Base-by-base conservation (phyloP, 2,329 filamentous ascomycete species). In the Calonectria montana region DNA sequence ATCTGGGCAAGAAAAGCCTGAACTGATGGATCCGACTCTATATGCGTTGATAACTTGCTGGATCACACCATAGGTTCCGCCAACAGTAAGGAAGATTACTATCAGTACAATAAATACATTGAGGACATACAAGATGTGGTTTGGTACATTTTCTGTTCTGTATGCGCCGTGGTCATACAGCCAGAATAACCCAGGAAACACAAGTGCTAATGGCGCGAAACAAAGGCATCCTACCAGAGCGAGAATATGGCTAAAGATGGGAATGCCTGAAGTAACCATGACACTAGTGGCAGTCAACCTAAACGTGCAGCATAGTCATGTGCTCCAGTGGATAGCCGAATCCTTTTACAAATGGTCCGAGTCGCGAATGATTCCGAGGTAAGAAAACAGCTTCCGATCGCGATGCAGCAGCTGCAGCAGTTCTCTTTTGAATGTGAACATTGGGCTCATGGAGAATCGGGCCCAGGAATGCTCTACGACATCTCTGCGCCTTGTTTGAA, bases 41-140 rank as follows among this genome's bases (percentile, higher is more conserved):
- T 80, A 80, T 2, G 78, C 78, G 55, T 80, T 69, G 4, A 79
- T 67, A 18, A 80, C 78, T 29, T 78, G 79, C 65, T 79, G 76
- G 43, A 79, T 73, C 1, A 75, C 79, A 1, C 77, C 79, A 31
- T 79, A 79, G 1, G 78, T 78, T 27, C 78, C 77, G 21, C 74
- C 72, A 39, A 80, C 63, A 1, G 77, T 76, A 53, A 80, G 72
- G 45, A 79, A 80, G 7, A 72, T 53, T 10, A 73, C 77, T 12
- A 78, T 31, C 3, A 73, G 31, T 1, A 78, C 61, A 3, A 76
- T 77, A 23, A 79, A 73, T 4, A 70, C 57, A 59, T 79, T 76
- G 3, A 78, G 45, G 2, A 23, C 27, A 50, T 57, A 70, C 2
- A 65, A 37, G 10, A 16, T 55, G n/a, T 29, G 29, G 10, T 55